Percentiles rank a stretch among this genome's conserved stretches.
Evolutionary conservation across 257 asterid species (phyloP).

Genomic region (Lithospermum erythrorhizon): DNA sequence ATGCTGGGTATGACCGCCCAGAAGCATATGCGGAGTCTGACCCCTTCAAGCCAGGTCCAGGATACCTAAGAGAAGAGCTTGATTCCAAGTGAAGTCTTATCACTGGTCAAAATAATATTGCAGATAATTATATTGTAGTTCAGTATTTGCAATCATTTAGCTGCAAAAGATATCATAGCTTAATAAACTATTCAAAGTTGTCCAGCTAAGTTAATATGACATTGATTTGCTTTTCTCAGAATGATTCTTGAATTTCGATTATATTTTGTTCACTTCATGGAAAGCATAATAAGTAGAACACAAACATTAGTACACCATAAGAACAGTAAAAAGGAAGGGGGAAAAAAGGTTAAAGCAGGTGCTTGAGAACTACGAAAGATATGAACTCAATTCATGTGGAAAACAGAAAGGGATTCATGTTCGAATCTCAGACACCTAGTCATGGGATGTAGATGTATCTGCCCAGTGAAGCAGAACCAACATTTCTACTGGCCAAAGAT

Average conservation of each 20-base stretch:
- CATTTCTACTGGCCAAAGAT: constrained; percentile 3
- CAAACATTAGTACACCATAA: background rate
- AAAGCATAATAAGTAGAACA: background rate
- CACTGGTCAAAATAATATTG: background rate
- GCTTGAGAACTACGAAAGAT: too few species aligned
- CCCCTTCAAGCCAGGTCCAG: constrained; percentile 90
- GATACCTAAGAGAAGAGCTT: constrained; percentile 57
- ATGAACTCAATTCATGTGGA: background rate
- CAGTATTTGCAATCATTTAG: background rate
- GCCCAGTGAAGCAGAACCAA: background rate
- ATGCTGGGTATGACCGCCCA: constrained; percentile 67
- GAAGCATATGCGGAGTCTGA: constrained; percentile 73
- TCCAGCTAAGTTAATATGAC: background rate
- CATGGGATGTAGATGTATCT: background rate
- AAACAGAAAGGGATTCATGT: background rate
- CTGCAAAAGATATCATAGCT: background rate
- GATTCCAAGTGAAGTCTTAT: constrained; percentile 10
- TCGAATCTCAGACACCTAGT: background rate
- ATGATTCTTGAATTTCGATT: background rate
- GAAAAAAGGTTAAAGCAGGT: background rate
- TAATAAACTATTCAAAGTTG: background rate
- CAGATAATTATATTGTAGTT: constrained; percentile 1
- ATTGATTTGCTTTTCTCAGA: background rate
- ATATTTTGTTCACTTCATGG: background rate
- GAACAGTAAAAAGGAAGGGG: background rate